A percentile compares a stretch with the other conserved stretches of the same genome.
phyloP scores from a whole-genome alignment of 441 rosid genomes.

The Breynia disticha region DNA sequence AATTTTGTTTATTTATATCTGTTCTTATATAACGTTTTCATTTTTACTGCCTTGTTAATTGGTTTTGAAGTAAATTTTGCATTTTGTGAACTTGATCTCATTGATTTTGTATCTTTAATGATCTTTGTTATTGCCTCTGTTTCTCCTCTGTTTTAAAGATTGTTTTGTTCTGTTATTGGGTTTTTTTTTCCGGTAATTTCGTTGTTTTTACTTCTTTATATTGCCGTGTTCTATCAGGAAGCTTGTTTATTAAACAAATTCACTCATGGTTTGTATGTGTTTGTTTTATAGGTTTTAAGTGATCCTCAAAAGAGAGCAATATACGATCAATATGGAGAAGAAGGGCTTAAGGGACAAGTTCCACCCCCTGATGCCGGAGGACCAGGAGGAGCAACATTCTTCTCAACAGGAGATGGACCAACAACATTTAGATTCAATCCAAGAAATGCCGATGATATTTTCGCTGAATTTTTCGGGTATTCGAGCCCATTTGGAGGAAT shows the following conservation, averaged over 20 bases:
- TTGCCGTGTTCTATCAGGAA: no score
- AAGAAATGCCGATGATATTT: slow-evolving; percentile 65
- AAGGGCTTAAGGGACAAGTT: slow-evolving; percentile 64
- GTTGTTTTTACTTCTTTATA: no score
- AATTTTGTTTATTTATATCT: no score
- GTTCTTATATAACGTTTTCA: no score
- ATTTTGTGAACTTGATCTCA: no score
- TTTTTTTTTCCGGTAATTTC: no score
- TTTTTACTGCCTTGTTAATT: no score
- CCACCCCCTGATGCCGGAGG: slow-evolving; percentile 69
- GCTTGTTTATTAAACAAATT: background rate
- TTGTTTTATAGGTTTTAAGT: slow-evolving; percentile 48
- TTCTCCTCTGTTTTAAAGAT: no score
- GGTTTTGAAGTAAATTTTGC: no score
- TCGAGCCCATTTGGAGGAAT: slow-evolving; percentile 55
- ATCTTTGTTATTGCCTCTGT: no score
- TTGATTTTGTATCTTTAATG: no score
- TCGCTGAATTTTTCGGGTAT: slow-evolving; percentile 62
- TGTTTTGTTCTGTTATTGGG: no score
- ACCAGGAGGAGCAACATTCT: slow-evolving; percentile 55
- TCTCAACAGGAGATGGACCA: slow-evolving; percentile 49
- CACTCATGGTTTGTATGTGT: background rate
- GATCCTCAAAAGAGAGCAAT: slow-evolving; percentile 78
- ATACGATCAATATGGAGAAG: slow-evolving; percentile 83
- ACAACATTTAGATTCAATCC: slow-evolving; percentile 61